Evolutionary conservation across 495 filamentous ascomycete genomes (phyloP).

Genomic region (Hypoxylon fuscum): DNA sequence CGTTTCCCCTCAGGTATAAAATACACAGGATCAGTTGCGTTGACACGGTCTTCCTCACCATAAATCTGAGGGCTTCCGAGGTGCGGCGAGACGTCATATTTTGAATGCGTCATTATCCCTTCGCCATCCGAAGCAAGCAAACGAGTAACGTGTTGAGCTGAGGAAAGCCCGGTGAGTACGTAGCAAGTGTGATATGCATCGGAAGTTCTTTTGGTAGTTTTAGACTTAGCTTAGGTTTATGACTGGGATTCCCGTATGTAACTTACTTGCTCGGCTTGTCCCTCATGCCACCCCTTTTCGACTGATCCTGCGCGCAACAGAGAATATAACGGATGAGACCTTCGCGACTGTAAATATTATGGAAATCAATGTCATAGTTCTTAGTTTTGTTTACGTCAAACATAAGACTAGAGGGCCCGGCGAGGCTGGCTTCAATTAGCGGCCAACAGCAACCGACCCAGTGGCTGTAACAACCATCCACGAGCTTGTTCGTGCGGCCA

Average conservation of each 20-base stretch:
- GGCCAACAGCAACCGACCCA: constrained; percentile 97
- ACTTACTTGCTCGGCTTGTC: constrained; percentile 94
- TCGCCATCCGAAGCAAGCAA: constrained; percentile 58
- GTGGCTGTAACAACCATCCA: constrained; percentile 97
- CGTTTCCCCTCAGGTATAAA: constrained; percentile 78
- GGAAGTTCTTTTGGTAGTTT: constrained; percentile 62
- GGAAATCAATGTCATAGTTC: constrained; percentile 43
- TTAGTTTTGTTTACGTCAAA: constrained; percentile 41
- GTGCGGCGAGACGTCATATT: constrained; percentile 67
- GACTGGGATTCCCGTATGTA: constrained; percentile 36
- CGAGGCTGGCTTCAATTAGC: constrained; percentile 81
- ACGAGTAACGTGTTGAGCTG: constrained; percentile 78
- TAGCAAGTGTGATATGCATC: constrained; percentile 96
- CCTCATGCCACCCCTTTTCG: constrained; percentile 77
- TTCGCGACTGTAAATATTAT: constrained; percentile 78
- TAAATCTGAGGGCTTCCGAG: constrained; percentile 60
- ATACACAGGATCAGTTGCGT: constrained; percentile 81
- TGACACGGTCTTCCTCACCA: constrained; percentile 61
- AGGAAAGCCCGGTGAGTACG: constrained; percentile 84
- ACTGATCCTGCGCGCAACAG: constrained; percentile 79
- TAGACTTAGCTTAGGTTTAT: constrained; percentile 28
- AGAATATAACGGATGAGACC: constrained; percentile 89
- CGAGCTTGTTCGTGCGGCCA: constrained; percentile 96
- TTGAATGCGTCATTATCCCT: constrained; percentile 65
- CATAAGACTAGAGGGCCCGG: constrained; percentile 51